Conservation (phyloP, 2,329 filamentous ascomycete species). For the Penicillium oxalicum region DNA sequence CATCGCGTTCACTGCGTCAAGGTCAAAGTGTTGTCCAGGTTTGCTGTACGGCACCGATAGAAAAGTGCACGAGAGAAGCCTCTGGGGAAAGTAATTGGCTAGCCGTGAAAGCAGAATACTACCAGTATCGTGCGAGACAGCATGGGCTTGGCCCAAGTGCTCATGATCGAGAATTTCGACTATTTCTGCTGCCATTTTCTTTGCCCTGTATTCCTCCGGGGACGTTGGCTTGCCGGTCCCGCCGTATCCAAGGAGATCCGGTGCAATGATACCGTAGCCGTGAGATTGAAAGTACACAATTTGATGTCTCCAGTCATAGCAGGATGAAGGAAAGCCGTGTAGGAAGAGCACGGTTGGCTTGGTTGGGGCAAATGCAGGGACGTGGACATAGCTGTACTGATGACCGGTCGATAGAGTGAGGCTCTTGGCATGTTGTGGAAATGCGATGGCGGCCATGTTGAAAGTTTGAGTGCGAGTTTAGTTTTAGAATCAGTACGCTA, state of each 20-base stretch:
- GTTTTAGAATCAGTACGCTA: not conserved
- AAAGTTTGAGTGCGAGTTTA: too few relatives aligned
- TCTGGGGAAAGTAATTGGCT: conserved; percentile 18
- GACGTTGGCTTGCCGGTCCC: conserved; percentile 28
- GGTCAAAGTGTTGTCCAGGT: conserved; percentile 18
- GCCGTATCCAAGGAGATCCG: conserved; percentile 18
- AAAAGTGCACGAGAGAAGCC: conserved; percentile 17
- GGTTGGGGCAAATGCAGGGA: conserved; percentile 10
- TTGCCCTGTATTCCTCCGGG: conserved; percentile 22
- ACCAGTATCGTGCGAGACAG: conserved; percentile 14
- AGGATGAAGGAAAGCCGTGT: not conserved
- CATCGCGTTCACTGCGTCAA: conserved; percentile 17
- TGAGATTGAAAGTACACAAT: conserved; percentile 27
- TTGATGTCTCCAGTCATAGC: not conserved
- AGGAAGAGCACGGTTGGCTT: conserved; percentile 22
- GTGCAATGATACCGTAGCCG: not conserved
- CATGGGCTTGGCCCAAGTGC: conserved; percentile 12
- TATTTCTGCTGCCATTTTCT: conserved; percentile 29
- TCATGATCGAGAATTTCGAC: conserved; percentile 29
- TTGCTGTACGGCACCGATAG: conserved; percentile 17
- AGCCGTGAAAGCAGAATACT: conserved; percentile 22
- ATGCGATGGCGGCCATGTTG: conserved; percentile 16
- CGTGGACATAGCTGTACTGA: conserved; percentile 28
- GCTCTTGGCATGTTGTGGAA: conserved; percentile 13
- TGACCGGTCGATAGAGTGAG: conserved; percentile 12